Base-by-base conservation (phyloP, 257 asterid species). In the Leptodermis oblonga region DNA sequence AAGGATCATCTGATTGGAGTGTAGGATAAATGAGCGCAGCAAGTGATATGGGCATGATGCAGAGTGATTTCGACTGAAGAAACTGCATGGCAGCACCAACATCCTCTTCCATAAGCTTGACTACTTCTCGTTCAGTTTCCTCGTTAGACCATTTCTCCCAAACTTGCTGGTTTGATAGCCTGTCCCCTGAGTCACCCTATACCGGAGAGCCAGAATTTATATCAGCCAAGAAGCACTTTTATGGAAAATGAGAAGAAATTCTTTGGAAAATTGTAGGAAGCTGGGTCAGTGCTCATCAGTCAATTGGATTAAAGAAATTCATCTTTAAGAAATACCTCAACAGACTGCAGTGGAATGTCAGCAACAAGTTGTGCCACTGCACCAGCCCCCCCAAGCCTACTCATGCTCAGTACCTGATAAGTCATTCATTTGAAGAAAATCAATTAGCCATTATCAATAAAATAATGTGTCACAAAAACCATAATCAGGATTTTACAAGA, bases 121-220 rank as follows among this genome's bases (percentile, higher is more conserved):
- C 96, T 1, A 90, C 96, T 79, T 88, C 95, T 10, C 56, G 53
- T 67, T 90, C 97, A 31, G 97, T 90, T 62, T 85, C 97, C 60
- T 79, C 90, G 7, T 86, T 90, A 41, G 97, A 86, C 94, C 94
- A 90, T 76, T 86, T 88, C 74, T 86, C 96, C 95, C 97, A 90
- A n/a, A 81, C 86, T 9, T 81, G 90, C 76, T 80, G 84, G 76
- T 82, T 83, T 1, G 85, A 49, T 59, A 83, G 84, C 52, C 60
- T 80, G 70, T 86, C 96, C 22, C 83, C 82, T 12, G 70, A 64
- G 48, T 86, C 86, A 23, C 76, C 88, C 97, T 88, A 58, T 11
- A 71, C 59, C 59, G 43, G 30, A 71, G 51, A 49, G 39, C n/a
- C 28, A 69, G 43, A 55, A 67, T 37, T 65, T 34, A 37, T n/a